Percentiles rank a stretch among this genome's conserved stretches.
These are phyloP conservation scores for Citrus trifoliata DNA, from an alignment of 345 rosid genomes.

Conservation along the genomic window DNA sequence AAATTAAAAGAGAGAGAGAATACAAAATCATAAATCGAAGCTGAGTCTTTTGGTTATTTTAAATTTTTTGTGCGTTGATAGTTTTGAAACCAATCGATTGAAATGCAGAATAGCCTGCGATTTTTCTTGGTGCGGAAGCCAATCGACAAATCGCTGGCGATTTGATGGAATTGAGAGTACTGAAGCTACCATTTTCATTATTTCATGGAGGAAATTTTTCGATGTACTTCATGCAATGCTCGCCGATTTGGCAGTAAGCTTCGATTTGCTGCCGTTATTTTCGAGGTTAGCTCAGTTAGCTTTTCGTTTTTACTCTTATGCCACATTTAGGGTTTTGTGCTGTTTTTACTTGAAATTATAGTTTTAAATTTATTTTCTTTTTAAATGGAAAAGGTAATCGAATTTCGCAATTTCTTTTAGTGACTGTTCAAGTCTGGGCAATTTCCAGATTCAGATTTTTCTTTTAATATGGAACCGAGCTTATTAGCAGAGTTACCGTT, in stretches of 20 bases:
- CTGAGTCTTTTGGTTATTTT: neutral
- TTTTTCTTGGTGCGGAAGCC: constrained; percentile 26
- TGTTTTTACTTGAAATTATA: neutral
- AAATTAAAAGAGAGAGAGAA: no score
- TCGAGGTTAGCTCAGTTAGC: constrained; percentile 49
- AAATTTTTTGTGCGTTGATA: no score
- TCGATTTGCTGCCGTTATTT: constrained; percentile 45
- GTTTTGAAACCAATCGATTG: constrained; percentile 1
- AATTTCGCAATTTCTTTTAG: constrained; percentile 10
- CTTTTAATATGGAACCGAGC: neutral
- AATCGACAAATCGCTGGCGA: constrained; percentile 34
- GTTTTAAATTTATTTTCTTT: neutral
- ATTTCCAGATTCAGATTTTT: neutral
- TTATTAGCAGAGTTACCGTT: no score
- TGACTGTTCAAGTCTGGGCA: neutral
- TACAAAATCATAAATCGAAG: neutral
- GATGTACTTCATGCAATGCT: constrained; percentile 28
- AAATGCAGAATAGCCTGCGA: constrained; percentile 35
- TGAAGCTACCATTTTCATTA: constrained; percentile 20
- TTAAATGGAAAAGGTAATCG: neutral
- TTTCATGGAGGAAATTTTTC: constrained; percentile 71
- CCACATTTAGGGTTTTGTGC: constrained; percentile 27
- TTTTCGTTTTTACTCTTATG: neutral
- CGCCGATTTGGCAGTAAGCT: constrained; percentile 37
- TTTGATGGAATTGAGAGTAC: constrained; percentile 57